phyloP scores from a whole-genome alignment of 441 rosid species.

The Bocquillonia castaneifolia region DNA sequence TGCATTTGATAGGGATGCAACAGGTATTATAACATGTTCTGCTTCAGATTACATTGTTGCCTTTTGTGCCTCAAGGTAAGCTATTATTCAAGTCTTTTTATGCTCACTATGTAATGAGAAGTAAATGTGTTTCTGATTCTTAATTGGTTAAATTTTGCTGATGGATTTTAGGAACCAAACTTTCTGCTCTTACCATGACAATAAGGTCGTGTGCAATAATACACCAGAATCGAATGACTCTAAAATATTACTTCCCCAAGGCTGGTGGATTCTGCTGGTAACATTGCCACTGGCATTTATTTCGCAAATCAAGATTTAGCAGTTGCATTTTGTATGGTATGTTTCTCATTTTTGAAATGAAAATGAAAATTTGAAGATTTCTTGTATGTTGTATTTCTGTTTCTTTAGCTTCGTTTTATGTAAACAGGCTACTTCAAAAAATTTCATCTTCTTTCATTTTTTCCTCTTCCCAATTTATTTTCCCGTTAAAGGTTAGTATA shows the following conservation, averaged over 20 bases:
- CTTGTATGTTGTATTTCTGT: background rate
- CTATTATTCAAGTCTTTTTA: background rate
- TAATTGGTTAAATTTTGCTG: background rate
- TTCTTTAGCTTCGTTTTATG: background rate
- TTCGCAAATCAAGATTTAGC: conserved; percentile 23
- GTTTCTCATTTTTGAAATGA: conserved; percentile 3
- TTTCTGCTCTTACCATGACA: conserved; percentile 44
- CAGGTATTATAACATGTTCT: conserved; percentile 46
- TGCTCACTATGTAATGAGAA: background rate
- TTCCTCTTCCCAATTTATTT: background rate
- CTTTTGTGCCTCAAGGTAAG: conserved; percentile 57
- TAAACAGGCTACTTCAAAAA: background rate
- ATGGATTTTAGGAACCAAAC: conserved; percentile 39
- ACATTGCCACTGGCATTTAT: conserved; percentile 24
- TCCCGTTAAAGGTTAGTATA: no score
- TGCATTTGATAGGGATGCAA: conserved; percentile 38
- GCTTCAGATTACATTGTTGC: conserved; percentile 43
- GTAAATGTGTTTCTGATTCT: background rate
- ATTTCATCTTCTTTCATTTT: background rate
- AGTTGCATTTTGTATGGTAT: conserved; percentile 10
- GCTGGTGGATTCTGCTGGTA: conserved; percentile 36
- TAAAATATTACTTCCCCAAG: conserved; percentile 17
- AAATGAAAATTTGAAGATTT: background rate
- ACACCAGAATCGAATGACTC: conserved; percentile 26
- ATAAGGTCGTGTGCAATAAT: conserved; percentile 37